These are phyloP conservation scores for Hypoxylon fuscum DNA, from an alignment of 495 filamentous ascomycete species.

Conservation along the genomic window DNA sequence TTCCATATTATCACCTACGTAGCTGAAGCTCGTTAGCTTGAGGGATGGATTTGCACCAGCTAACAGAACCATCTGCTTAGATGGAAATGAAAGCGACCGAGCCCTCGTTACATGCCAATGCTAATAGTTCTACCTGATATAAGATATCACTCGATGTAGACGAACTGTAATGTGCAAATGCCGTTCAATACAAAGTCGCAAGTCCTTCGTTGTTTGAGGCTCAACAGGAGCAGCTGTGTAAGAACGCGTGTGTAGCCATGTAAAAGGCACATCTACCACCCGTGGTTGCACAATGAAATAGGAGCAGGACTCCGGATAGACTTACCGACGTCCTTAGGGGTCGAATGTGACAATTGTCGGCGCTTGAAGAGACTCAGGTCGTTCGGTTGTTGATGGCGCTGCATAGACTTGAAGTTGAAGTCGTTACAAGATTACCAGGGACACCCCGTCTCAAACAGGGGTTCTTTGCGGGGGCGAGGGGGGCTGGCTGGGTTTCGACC, in stretches of 20 bases:
- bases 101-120: no score
- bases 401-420: constrained; percentile 37
- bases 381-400: constrained; percentile 10
- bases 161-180: constrained; percentile 3
- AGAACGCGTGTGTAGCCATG: not conserved
- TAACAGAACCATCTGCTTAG: no score
- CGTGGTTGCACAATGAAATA: not conserved
- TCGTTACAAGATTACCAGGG: constrained; percentile 38
- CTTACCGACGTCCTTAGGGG: constrained; percentile 2
- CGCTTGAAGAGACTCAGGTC: constrained; percentile 1
- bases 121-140: no score
- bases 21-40: not conserved
- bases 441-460: constrained; percentile 39
- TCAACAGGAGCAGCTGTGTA: constrained; percentile 3
- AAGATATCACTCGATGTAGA: not conserved
- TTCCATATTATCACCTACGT: not conserved
- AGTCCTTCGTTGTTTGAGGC: constrained; percentile 10
- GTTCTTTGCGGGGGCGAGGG: constrained; percentile 59
- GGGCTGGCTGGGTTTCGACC: constrained; percentile 61
- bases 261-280: not conserved
- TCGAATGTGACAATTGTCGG: constrained; percentile 4
- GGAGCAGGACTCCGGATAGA: not conserved
- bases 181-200: not conserved
- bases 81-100: no score
- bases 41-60: no score